phyloP scores from a whole-genome alignment of 2,329 filamentous ascomycete species.

The Malbranchea zuffiana region DNA sequence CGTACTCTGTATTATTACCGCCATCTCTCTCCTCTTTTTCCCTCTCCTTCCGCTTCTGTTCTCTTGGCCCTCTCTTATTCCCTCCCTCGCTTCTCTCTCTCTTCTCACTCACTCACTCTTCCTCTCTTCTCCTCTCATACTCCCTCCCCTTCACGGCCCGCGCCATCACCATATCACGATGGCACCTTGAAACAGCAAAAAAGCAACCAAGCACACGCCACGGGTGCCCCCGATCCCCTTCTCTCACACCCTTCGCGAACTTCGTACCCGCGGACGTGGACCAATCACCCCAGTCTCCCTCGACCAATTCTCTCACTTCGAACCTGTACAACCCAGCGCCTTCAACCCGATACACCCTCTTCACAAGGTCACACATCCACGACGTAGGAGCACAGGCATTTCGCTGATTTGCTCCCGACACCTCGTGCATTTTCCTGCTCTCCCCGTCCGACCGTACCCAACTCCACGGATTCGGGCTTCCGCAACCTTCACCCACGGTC shows the following conservation, averaged over 20 bases:
- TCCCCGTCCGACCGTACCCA: slow-evolving; percentile 8
- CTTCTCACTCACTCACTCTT: background rate
- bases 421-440: slow-evolving; percentile 2
- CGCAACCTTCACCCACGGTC: slow-evolving; percentile 3
- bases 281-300: slow-evolving; percentile 7
- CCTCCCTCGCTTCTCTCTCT: slow-evolving; percentile 6
- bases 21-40: no score
- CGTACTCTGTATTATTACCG: no score
- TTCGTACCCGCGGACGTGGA: slow-evolving; percentile 8
- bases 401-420: background rate
- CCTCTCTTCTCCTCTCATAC: slow-evolving; percentile 1
- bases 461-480: slow-evolving; percentile 14
- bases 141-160: background rate
- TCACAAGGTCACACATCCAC: background rate
- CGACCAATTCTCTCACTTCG: slow-evolving; percentile 5
- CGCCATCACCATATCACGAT: background rate
- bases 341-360: slow-evolving; percentile 2
- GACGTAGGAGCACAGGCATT: no score
- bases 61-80: slow-evolving; percentile 1
- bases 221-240: background rate
- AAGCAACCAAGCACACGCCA: background rate
- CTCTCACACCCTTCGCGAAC: slow-evolving; percentile 1
- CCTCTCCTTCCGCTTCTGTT: no score
- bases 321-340: slow-evolving; percentile 3
- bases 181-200: background rate